These are phyloP conservation scores for Salix viminalis DNA, from an alignment of 345 rosid genomes.

Conservation along the genomic window DNA sequence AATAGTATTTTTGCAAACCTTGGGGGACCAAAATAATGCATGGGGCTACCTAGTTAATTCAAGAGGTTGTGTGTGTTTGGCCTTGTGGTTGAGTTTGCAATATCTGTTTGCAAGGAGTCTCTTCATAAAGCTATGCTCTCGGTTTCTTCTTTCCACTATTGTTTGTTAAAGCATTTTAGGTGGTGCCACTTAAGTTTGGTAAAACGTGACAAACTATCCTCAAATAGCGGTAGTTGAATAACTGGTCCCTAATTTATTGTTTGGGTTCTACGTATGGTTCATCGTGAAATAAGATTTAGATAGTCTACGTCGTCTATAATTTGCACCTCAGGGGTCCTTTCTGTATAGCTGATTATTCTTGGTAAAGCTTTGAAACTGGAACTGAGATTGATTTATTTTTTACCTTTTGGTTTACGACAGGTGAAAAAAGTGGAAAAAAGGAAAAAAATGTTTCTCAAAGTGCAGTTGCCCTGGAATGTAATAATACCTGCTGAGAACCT, in stretches of 20 bases:
- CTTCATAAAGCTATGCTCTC: background rate
- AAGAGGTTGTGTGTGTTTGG: background rate
- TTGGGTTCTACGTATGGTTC: too few species aligned
- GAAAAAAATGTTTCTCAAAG: slow-evolving; percentile 63
- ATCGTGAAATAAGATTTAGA: too few species aligned
- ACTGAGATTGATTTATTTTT: background rate
- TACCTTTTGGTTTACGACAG: slow-evolving; percentile 10
- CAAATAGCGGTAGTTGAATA: background rate
- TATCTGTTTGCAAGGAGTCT: background rate
- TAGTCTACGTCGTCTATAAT: too few species aligned
- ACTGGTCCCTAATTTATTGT: background rate
- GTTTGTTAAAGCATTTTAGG: background rate
- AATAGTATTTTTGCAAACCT: background rate
- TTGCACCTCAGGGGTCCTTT: background rate
- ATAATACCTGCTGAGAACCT: slow-evolving; percentile 62
- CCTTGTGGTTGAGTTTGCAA: background rate
- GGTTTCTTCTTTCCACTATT: background rate
- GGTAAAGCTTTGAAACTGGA: background rate
- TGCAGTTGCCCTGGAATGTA: slow-evolving; percentile 71
- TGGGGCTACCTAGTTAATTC: background rate
- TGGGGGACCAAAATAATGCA: background rate
- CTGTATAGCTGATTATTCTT: background rate
- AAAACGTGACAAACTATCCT: background rate
- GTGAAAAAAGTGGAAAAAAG: background rate
- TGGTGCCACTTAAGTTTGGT: background rate